These are phyloP conservation scores for Trichoderma semiorbis DNA, from an alignment of 2,329 filamentous ascomycete species.

Conservation along the genomic window DNA sequence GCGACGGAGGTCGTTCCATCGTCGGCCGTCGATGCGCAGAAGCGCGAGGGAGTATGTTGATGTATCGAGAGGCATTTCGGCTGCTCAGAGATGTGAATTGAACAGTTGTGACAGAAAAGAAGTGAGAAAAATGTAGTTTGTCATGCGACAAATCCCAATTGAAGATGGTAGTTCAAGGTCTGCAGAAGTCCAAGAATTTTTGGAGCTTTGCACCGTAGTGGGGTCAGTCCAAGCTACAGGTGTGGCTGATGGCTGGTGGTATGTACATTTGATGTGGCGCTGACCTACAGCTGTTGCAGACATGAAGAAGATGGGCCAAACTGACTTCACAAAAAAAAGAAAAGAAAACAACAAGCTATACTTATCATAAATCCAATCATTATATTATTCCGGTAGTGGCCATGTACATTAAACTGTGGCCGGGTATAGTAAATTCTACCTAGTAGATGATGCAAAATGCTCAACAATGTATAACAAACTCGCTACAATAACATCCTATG, in stretches of 20 bases:
- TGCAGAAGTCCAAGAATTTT: conserved; percentile 9
- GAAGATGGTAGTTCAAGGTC: neutral
- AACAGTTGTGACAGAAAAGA: neutral
- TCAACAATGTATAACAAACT: neutral
- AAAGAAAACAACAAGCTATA: no score
- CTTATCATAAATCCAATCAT: neutral
- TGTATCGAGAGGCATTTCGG: conserved; percentile 84
- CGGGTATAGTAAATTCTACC: conserved; percentile 2
- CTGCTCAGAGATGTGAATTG: neutral
- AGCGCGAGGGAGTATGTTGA: conserved; percentile 86
- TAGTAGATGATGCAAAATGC: neutral
- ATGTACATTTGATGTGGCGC: neutral
- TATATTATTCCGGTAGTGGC: neutral
- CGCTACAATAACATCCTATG: conserved; percentile 39
- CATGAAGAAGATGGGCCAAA: neutral
- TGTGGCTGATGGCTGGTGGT: conserved; percentile 11
- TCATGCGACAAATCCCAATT: neutral
- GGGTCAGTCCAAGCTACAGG: conserved; percentile 1
- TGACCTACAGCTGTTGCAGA: neutral
- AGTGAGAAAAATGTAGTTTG: no score
- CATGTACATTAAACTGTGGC: neutral
- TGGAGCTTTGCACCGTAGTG: conserved; percentile 13
- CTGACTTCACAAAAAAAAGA: neutral
- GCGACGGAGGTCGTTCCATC: conserved; percentile 95
- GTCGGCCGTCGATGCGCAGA: conserved; percentile 75